A percentile compares a stretch with the other conserved stretches of the same genome.
These are phyloP conservation scores for Leishmania lainsoni DNA, from an alignment of 208 protist genomes.

Conservation along the genomic window DNA sequence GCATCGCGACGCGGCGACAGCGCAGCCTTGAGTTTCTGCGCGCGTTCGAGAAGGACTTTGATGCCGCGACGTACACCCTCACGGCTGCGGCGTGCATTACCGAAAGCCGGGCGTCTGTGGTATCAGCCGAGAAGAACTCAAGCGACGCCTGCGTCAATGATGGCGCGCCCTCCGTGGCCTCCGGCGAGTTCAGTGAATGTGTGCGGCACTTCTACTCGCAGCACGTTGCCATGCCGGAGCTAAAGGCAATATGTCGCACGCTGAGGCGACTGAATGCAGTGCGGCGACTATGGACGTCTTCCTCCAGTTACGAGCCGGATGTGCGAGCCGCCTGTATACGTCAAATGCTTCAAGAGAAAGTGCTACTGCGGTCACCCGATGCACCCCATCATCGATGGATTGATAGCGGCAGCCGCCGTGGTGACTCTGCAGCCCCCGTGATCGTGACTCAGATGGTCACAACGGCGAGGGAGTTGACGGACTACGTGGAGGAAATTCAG, in stretches of 20 bases:
- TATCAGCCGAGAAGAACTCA: neutral
- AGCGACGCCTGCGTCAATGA: neutral
- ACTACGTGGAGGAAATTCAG: conserved; percentile 24
- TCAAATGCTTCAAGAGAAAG: conserved; percentile 37
- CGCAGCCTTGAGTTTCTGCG: conserved; percentile 11
- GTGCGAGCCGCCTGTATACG: conserved; percentile 18
- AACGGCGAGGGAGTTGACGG: conserved; percentile 28
- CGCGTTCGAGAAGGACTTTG: conserved; percentile 3
- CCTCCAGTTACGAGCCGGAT: conserved; percentile 22
- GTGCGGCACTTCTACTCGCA: neutral
- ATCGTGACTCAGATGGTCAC: conserved; percentile 44
- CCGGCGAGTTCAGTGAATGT: neutral
- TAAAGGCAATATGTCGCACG: conserved; percentile 12
- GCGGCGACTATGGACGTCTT: conserved; percentile 20
- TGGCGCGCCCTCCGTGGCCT: neutral
- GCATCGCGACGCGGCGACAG: neutral
- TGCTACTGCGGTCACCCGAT: conserved; percentile 8
- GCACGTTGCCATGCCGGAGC: conserved; percentile 8
- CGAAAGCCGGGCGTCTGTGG: neutral
- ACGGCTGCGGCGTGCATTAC: neutral
- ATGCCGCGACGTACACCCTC: neutral
- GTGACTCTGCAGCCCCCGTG: conserved; percentile 1
- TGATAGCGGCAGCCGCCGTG: neutral
- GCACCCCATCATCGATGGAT: neutral
- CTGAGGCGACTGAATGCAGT: conserved; percentile 17